Conservation (phyloP, 78 protist genomes). For the Dictyostelium firmibasis region DNA sequence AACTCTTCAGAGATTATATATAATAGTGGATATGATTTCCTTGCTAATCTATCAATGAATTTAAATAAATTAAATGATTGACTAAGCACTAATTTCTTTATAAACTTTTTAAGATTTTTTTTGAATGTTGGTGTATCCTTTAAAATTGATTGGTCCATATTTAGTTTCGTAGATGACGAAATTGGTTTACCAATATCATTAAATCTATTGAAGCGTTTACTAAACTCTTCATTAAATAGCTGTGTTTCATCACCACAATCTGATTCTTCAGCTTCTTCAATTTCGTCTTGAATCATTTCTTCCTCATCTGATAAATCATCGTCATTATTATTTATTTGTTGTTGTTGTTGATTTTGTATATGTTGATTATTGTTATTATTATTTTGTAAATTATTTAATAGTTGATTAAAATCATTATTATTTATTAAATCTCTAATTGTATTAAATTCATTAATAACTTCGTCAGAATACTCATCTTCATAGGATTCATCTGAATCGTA, state of each 20-base stretch:
- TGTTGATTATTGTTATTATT: not conserved
- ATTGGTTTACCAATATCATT: not conserved
- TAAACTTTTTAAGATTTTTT: not conserved
- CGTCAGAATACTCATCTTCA: not conserved
- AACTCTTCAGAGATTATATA: slow-evolving; percentile 57
- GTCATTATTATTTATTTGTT: not conserved
- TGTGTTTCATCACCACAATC: not conserved
- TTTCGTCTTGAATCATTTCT: not conserved
- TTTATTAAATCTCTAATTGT: not conserved
- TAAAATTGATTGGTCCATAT: not conserved
- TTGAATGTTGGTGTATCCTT: not conserved
- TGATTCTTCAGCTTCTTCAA: not conserved
- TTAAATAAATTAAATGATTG: not conserved
- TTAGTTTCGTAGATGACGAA: not conserved
- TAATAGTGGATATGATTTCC: slow-evolving; percentile 16
- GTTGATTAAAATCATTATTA: not conserved
- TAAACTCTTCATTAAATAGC: not conserved
- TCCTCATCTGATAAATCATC: not conserved
- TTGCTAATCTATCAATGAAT: slow-evolving; percentile 23
- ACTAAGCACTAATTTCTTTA: not conserved
- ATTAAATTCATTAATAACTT: not conserved
- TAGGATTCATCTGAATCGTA: not conserved
- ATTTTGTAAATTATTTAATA: not conserved
- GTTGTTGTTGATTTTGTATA: not conserved
- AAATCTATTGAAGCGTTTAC: not conserved